Percentiles rank a stretch among this genome's conserved stretches.
Conservation (phyloP, 495 filamentous ascomycete genomes). For the Neurospora sp. region DNA sequence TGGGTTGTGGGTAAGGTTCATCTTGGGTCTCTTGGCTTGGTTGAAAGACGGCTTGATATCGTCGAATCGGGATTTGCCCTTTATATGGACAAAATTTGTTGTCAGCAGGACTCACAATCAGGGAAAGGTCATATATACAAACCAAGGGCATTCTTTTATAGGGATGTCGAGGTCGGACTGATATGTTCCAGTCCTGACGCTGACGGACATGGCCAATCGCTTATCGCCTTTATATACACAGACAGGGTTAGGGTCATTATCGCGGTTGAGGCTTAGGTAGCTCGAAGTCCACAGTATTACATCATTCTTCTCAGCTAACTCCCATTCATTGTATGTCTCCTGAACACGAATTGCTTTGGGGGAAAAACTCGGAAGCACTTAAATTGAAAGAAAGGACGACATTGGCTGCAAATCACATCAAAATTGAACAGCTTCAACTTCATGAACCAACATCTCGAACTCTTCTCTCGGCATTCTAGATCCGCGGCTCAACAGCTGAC, state of each 20-base stretch:
- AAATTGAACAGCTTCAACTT: too few species aligned
- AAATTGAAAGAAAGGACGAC: too few species aligned
- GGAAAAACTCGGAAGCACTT: too few species aligned
- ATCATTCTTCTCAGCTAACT: too few species aligned
- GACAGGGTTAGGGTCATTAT: not conserved
- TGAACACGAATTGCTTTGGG: too few species aligned
- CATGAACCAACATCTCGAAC: too few species aligned
- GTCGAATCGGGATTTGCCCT: not conserved
- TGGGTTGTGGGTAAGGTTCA: not conserved
- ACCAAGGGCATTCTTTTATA: not conserved
- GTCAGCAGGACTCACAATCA: not conserved
- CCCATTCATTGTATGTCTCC: too few species aligned
- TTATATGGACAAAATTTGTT: not conserved
- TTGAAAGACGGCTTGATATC: not conserved
- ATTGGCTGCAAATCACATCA: too few species aligned
- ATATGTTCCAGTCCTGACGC: not conserved
- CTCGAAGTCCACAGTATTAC: not conserved
- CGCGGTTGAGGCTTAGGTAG: not conserved
- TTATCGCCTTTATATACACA: not conserved
- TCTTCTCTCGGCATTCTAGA: not conserved
- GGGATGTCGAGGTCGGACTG: not conserved
- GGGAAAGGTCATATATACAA: not conserved
- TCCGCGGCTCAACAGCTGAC: not conserved
- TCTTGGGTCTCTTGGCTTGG: not conserved
- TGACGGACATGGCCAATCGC: not conserved